phyloP scores from a whole-genome alignment of 2,329 filamentous ascomycete species.

The Fusarium concolor region DNA sequence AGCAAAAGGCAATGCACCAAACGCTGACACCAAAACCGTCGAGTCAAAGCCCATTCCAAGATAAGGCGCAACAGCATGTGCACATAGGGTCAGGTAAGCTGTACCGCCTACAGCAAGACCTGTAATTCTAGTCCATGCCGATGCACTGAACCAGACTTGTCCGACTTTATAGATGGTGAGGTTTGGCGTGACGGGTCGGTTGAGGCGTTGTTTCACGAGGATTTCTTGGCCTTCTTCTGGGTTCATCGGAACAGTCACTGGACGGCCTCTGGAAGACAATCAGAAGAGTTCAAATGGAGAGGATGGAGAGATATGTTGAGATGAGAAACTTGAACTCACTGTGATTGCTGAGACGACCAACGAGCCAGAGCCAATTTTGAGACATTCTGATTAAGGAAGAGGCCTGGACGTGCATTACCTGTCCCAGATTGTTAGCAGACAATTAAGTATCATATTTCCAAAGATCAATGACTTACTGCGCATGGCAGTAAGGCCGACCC shows the following conservation, averaged over 20 bases:
- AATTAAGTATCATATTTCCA: neutral
- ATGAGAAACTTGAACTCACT: neutral
- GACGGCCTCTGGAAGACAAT: neutral
- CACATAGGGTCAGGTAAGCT: constrained; percentile 10
- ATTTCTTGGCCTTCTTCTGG: constrained; percentile 10
- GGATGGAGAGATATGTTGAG: too few relatives aligned
- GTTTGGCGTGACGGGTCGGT: constrained; percentile 18
- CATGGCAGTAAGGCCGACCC: neutral
- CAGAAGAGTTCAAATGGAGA: too few relatives aligned
- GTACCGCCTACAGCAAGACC: constrained; percentile 17
- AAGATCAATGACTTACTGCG: neutral
- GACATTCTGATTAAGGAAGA: neutral
- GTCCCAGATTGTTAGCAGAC: neutral
- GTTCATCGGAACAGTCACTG: neutral
- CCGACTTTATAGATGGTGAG: constrained; percentile 23
- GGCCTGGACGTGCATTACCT: neutral
- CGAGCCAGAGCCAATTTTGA: neutral
- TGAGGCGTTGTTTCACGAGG: constrained; percentile 21
- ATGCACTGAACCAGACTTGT: constrained; percentile 31
- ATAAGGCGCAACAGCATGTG: constrained; percentile 15
- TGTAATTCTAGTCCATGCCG: constrained; percentile 31
- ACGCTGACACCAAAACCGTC: neutral
- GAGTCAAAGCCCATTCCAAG: constrained; percentile 18
- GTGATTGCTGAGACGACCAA: constrained; percentile 14
- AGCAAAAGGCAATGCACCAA: constrained; percentile 13